Conservation (phyloP, 2,329 filamentous ascomycete genomes). For the Tolypocladium ovalisporum region DNA sequence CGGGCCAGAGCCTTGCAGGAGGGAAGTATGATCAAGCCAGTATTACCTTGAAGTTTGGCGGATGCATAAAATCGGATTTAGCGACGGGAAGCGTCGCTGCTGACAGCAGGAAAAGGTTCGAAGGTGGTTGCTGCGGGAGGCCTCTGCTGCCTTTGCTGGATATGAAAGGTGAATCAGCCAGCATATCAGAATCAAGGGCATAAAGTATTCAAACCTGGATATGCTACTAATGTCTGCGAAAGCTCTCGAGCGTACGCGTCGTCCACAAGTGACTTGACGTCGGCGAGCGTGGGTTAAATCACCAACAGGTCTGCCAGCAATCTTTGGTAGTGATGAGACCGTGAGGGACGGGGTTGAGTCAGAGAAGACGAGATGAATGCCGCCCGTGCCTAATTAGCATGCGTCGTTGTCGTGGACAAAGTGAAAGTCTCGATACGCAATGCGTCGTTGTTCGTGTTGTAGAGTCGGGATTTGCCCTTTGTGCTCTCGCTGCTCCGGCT, state of each 20-base stretch:
- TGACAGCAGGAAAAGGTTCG: neutral
- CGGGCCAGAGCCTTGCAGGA: neutral
- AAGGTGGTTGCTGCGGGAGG: neutral
- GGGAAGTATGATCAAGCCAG: neutral
- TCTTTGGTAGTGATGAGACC: neutral
- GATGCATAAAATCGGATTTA: conserved; percentile 4
- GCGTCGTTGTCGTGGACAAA: neutral
- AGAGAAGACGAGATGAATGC: neutral
- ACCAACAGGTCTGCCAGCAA: neutral
- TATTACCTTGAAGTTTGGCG: conserved; percentile 4
- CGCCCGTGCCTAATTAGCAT: neutral
- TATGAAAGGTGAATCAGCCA: neutral
- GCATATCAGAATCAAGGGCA: neutral
- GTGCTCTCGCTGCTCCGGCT: neutral
- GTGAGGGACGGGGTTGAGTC: neutral
- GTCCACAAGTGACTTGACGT: neutral
- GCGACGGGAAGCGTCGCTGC: neutral
- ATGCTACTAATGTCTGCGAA: neutral
- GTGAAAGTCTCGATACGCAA: neutral
- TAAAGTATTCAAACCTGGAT: neutral
- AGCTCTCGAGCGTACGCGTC: neutral
- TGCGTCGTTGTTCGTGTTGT: neutral
- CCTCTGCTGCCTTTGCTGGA: neutral
- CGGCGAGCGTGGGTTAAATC: no score
- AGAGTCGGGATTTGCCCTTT: neutral